These are phyloP conservation scores for Coix lacrymajobi DNA, from an alignment of 176 grass and related monocot genomes.

Conservation along the genomic window DNA sequence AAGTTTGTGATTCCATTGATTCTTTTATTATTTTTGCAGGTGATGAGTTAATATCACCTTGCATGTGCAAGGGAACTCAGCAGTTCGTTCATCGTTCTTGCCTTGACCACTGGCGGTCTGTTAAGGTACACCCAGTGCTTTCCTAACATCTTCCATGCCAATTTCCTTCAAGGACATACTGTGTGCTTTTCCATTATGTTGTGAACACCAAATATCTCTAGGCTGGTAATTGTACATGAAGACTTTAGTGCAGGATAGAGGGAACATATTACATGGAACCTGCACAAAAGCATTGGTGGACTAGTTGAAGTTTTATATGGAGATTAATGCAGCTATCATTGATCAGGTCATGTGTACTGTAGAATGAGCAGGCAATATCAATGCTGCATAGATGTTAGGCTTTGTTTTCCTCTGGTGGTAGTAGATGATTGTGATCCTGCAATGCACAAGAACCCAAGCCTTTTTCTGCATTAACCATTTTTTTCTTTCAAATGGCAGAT, in stretches of 20 bases:
- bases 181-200: neutral
- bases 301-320: neutral
- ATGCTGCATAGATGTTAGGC: neutral
- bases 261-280: neutral
- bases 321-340: constrained; percentile 14
- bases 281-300: constrained; percentile 1
- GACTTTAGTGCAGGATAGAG: neutral
- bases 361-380: neutral
- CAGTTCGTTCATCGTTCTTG: constrained; percentile 97
- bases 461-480: constrained; percentile 26
- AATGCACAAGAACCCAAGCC: neutral
- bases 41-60: constrained; percentile 97
- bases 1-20: neutral
- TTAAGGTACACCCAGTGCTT: constrained; percentile 50
- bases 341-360: neutral
- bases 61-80: constrained; percentile 98
- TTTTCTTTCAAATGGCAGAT: constrained; percentile 31
- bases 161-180: constrained; percentile 22
- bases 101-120: constrained; percentile 98
- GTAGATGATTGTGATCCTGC: neutral
- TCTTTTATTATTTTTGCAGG: constrained; percentile 29
- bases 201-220: neutral
- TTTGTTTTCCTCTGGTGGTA: neutral
- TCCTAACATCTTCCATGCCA: neutral
- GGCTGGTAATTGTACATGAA: neutral